Conservation (phyloP, 768 basidiomycete genomes). For the Mycena capillaripes region DNA sequence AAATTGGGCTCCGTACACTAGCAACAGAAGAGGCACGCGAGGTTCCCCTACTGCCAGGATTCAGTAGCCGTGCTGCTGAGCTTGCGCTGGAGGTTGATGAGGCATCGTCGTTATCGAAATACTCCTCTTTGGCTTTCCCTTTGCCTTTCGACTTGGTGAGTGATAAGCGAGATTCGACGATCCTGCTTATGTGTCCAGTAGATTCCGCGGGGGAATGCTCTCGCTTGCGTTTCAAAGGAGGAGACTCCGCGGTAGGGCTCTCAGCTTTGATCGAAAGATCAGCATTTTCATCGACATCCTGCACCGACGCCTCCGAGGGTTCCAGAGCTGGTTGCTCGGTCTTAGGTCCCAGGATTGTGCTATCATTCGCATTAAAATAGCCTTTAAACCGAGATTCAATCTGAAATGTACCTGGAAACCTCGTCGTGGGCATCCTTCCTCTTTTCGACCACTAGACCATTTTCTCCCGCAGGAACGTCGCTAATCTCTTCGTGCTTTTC, state of each 20-base stretch:
- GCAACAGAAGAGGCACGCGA: conserved; percentile 68
- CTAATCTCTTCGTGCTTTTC: neutral
- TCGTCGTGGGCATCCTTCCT: neutral
- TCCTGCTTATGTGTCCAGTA: conserved; percentile 31
- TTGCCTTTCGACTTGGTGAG: conserved; percentile 46
- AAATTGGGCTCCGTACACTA: conserved; percentile 48
- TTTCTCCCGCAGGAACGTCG: neutral
- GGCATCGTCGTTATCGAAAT: conserved; percentile 38
- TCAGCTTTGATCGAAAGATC: neutral
- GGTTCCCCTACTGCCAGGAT: conserved; percentile 43
- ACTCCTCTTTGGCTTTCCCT: conserved; percentile 49
- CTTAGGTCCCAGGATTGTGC: neutral
- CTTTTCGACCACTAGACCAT: neutral
- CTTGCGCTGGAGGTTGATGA: conserved; percentile 57
- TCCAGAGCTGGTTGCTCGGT: neutral
- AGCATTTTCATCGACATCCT: neutral
- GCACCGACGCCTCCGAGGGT: neutral
- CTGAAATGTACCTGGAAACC: neutral
- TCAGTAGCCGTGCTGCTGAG: conserved; percentile 51
- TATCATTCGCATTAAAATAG: neutral
- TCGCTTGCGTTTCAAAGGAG: conserved; percentile 35
- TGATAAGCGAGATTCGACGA: conserved; percentile 24
- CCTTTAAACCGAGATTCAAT: too few relatives aligned
- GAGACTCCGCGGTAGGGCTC: conserved; percentile 13
- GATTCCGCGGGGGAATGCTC: conserved; percentile 18